A percentile compares a stretch with the other conserved stretches of the same genome.
Evolutionary conservation across 2,329 filamentous ascomycete genomes (phyloP).

Genomic region (Penicillium sp.): DNA sequence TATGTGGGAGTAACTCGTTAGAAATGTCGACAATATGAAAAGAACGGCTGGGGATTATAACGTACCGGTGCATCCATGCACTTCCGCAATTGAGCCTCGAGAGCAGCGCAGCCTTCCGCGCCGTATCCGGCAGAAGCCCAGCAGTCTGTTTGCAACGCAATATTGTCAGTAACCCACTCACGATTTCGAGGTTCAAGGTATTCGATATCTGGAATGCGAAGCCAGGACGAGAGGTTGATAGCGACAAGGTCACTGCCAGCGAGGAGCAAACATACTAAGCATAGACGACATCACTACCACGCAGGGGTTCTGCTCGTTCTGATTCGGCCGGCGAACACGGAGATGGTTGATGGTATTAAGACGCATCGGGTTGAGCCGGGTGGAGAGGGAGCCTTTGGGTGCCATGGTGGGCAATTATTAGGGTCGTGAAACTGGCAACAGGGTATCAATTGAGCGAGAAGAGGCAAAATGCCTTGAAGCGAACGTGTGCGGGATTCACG

Average conservation of each 20-base stretch:
- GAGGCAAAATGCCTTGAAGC: constrained; percentile 3
- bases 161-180: constrained; percentile 8
- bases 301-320: constrained; percentile 55
- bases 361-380: constrained; percentile 39
- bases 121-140: constrained; percentile 42
- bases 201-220: background rate
- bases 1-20: constrained; percentile 1
- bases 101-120: constrained; percentile 49
- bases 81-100: constrained; percentile 53
- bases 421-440: background rate
- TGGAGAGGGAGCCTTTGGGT: constrained; percentile 36
- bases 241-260: background rate
- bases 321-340: constrained; percentile 56
- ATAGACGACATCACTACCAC: constrained; percentile 58
- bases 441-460: background rate
- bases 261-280: constrained; percentile 46
- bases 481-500: constrained; percentile 8
- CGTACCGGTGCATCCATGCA: constrained; percentile 74
- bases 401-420: constrained; percentile 29
- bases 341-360: constrained; percentile 47
- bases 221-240: background rate
- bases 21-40: background rate
- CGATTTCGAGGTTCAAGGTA: background rate
- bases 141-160: constrained; percentile 30
- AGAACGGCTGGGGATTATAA: constrained; percentile 19